Evolutionary conservation across 495 filamentous ascomycete species (phyloP).

Genomic region (Annulohypoxylon maeteangense): DNA sequence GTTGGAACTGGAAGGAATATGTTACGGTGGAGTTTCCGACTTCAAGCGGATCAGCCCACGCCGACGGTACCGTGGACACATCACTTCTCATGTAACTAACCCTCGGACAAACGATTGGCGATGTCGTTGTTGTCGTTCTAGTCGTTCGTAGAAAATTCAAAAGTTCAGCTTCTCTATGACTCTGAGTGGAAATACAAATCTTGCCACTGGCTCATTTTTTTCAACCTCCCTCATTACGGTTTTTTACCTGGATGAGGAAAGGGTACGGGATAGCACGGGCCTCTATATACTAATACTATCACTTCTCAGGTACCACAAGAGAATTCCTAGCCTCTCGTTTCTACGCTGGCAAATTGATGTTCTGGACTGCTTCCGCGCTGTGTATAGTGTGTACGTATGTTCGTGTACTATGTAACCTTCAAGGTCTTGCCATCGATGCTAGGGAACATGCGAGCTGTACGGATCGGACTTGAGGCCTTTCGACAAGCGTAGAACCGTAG

Average conservation of each 20-base stretch:
- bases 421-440: conserved; percentile 5
- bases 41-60: conserved; percentile 21
- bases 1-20: conserved; percentile 32
- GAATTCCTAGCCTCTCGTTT: conserved; percentile 20
- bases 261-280: conserved; percentile 37
- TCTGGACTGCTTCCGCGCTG: conserved; percentile 36
- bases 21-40: conserved; percentile 32
- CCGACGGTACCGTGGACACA: conserved; percentile 19
- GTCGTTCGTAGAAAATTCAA: conserved; percentile 4
- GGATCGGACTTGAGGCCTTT: conserved; percentile 3
- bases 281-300: conserved; percentile 33
- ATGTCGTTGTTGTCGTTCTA: too few species aligned
- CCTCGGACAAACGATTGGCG: conserved; percentile 31
- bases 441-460: conserved; percentile 3
- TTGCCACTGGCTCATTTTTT: conserved; percentile 31
- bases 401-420: background rate
- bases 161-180: background rate
- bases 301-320: conserved; percentile 42
- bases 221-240: conserved; percentile 39
- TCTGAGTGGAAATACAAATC: conserved; percentile 20
- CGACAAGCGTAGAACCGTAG: background rate
- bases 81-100: conserved; percentile 8
- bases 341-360: conserved; percentile 28
- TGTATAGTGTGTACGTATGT: conserved; percentile 21
- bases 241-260: conserved; percentile 36